A percentile compares a stretch with the other conserved stretches of the same genome.
These are phyloP conservation scores for Chaetomiaceae sp. DNA, from an alignment of 2,329 filamentous ascomycete species.

Conservation along the genomic window DNA sequence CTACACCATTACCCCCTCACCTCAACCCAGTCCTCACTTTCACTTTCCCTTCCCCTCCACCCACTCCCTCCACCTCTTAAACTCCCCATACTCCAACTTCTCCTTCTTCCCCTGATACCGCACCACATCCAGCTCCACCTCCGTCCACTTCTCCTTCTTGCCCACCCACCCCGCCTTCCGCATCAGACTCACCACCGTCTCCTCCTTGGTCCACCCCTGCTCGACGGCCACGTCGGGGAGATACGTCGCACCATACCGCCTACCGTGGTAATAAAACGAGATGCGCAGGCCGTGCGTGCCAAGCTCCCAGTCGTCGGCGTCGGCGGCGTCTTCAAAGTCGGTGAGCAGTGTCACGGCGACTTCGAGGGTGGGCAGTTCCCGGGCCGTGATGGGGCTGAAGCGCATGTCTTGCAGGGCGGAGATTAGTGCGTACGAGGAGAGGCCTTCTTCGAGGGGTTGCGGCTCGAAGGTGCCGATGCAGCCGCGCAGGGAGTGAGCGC, in stretches of 20 bases:
- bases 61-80: constrained; percentile 76
- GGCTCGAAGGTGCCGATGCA: constrained; percentile 95
- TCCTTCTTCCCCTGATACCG: constrained; percentile 84
- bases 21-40: constrained; percentile 17
- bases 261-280: constrained; percentile 69
- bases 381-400: constrained; percentile 51
- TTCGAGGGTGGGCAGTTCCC: constrained; percentile 55
- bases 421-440: constrained; percentile 77
- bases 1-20: background rate
- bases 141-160: constrained; percentile 72
- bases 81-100: constrained; percentile 66
- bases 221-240: constrained; percentile 87
- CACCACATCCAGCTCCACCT: constrained; percentile 73
- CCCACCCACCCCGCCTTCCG: constrained; percentile 91
- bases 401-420: constrained; percentile 64
- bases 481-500: constrained; percentile 70
- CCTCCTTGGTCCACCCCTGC: constrained; percentile 93
- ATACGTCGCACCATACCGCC: constrained; percentile 80
- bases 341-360: constrained; percentile 78
- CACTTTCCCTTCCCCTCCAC: constrained; percentile 38
- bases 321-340: constrained; percentile 71
- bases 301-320: constrained; percentile 79
- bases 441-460: constrained; percentile 65
- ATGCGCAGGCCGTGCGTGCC: constrained; percentile 85
- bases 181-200: constrained; percentile 85